Evolutionary conservation across 2,329 filamentous ascomycete species (phyloP).

Genomic region (Diaporthe capsici): DNA sequence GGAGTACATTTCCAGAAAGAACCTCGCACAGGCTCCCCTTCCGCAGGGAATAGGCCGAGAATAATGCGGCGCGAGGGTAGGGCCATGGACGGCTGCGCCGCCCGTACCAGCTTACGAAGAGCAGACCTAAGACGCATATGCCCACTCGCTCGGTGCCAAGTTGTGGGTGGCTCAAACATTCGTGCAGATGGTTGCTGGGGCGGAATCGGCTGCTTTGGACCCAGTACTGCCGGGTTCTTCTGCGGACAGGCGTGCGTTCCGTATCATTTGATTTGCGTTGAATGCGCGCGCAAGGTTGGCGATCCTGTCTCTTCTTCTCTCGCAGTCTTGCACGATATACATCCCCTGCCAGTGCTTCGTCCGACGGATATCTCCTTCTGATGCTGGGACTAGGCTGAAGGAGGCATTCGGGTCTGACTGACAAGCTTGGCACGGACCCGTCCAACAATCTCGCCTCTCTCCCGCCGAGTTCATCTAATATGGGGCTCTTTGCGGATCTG

Average conservation of each 20-base stretch:
- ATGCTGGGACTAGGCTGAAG: slow-evolving; percentile 33
- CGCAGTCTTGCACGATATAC: slow-evolving; percentile 2
- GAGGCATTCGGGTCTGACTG: slow-evolving; percentile 23
- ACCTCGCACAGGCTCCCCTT: background rate
- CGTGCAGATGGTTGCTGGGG: background rate
- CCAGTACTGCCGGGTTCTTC: slow-evolving; percentile 2
- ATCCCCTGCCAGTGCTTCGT: background rate
- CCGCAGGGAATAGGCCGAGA: background rate
- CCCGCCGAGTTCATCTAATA: slow-evolving; percentile 20
- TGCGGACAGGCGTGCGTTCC: slow-evolving; percentile 8
- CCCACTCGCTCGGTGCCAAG: background rate
- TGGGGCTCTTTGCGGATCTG: slow-evolving; percentile 17
- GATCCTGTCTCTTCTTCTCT: slow-evolving; percentile 19
- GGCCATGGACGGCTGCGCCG: slow-evolving; percentile 27
- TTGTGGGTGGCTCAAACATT: background rate
- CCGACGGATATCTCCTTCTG: slow-evolving; percentile 22
- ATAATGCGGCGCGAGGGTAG: slow-evolving; percentile 13
- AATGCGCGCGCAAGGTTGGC: slow-evolving; percentile 20
- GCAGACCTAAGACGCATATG: slow-evolving; percentile 9
- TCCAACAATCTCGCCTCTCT: slow-evolving; percentile 22
- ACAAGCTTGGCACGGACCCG: slow-evolving; percentile 37
- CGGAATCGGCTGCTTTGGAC: background rate
- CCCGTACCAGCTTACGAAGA: slow-evolving; percentile 15
- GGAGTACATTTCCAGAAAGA: background rate
- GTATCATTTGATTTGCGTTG: slow-evolving; percentile 30